Base-by-base conservation (phyloP, 768 basidiomycete genomes). In the Auriscalpium orientale region DNA sequence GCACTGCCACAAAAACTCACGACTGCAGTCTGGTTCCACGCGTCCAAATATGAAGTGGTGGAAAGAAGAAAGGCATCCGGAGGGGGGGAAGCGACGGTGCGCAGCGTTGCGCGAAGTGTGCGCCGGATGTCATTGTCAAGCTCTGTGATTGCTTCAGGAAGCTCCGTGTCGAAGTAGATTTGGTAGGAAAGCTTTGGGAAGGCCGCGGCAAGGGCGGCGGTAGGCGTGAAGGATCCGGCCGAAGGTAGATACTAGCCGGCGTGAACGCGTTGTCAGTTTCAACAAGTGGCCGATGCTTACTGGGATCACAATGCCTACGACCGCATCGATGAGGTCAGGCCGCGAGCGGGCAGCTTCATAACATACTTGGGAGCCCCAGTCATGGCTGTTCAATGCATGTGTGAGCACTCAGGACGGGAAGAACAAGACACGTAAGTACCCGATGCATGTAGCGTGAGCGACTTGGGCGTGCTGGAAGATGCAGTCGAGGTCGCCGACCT, bases 341-440 rank as follows among this genome's bases (percentile, higher is more conserved):
- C 85, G 72, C 70, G 77, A 74, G 15, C 87, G 78, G 1, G 82
- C 85, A 11, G 84, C 81, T 66, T 89, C 84, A 61, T 82, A 85
- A 58, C 87, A 88, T 2, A 81, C 57, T 53, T 79, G 74, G 1
- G 84, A 72, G 40, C 88, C 88, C 88, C 88, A 90, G 58, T 90
- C 88, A 62, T 90, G 88, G 28, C 28, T 28, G 28, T 28, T 28
- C 28, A 28, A 28, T 28, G 28, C 28, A 5, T 28, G 28, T 4
- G 28, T 28, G 28, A 28, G 28, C 28, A 28, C 1, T 28, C 28
- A 28, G 28, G 7, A 28, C 28, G 28, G 28, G 28, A 28, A 28
- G 28, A 7, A 28, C 28, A 28, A 28, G 28, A 7, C 28, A 28
- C 4, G 7, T 28, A 28, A 28, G 28, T 28, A 28, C 86, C 88